Base-by-base conservation (phyloP, 495 filamentous ascomycete genomes). In the Chlorociboria aeruginascens region DNA sequence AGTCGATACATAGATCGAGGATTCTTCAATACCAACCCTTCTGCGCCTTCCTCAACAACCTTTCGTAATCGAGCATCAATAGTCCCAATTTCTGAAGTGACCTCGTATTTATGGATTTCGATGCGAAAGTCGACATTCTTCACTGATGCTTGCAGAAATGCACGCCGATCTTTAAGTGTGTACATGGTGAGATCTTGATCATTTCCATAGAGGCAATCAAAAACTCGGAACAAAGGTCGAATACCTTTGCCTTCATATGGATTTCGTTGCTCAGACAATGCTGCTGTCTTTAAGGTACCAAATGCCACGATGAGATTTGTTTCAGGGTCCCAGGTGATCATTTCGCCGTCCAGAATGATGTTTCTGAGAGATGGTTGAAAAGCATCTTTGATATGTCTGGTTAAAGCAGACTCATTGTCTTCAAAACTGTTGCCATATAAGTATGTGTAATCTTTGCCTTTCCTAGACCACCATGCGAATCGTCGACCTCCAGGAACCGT, bases 271-370 rank as follows among this genome's bases (percentile, higher is more conserved):
- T 86, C 81, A 0, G 79, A 79, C 16, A 95, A 57, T 0, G 90
- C 93, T 8, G 90, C 92, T 8, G 87, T 89, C 63, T 98, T 98
- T 28, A 98, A 70, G 0, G 86, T 94, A 6, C 92, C 92, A 57
- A 98, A 98, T 2, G 82, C 81, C 33, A 95, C 81, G 35, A 89
- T 84, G 43, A 79, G 79, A 63, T 95, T 81, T 43, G 85, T 67
- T 42, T 84, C 80, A n/a, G 87, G 81, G 61, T 97, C 88, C 93
- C 93, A 98, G 8, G 89, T 95, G 45, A 98, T 86, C 92, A 98
- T 98, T 63, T 98, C 92, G 8, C 92, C 92, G 55, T 98, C 92
- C 2, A 98, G 70, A 30, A 98, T 94, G 56, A 96, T 73, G 58
- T 88, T 77, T 38, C 80, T 68, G 8, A 97, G 89, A 0, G 80